Conservation (phyloP, 2,329 filamentous ascomycete genomes). For the Aureobasidium sp. region DNA sequence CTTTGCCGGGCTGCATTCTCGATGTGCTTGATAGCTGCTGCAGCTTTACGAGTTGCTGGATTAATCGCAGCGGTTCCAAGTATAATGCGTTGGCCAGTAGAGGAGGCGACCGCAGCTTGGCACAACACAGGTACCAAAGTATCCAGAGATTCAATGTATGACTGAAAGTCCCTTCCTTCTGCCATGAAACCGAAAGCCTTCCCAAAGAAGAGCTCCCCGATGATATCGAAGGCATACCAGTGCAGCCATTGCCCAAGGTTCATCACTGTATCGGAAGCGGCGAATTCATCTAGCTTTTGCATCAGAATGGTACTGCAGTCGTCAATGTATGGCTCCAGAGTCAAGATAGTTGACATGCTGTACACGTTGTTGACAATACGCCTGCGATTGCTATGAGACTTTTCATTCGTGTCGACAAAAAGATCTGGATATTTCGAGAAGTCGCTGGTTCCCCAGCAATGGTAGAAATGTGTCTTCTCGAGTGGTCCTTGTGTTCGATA, state of each 20-base stretch:
- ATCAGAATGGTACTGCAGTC: constrained; percentile 24
- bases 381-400: constrained; percentile 34
- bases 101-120: background rate
- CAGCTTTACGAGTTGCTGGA: background rate
- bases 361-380: constrained; percentile 35
- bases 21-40: background rate
- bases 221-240: constrained; percentile 36
- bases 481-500: constrained; percentile 46
- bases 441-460: constrained; percentile 20
- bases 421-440: constrained; percentile 14
- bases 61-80: background rate
- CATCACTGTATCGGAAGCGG: constrained; percentile 19
- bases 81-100: background rate
- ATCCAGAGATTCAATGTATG: background rate
- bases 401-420: constrained; percentile 26
- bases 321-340: constrained; percentile 25
- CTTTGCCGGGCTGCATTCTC: constrained; percentile 16
- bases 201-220: constrained; percentile 37
- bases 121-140: background rate
- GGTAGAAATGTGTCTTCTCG: constrained; percentile 26
- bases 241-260: constrained; percentile 28
- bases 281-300: constrained; percentile 21
- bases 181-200: constrained; percentile 34
- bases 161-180: background rate
- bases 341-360: constrained; percentile 36